Percentiles rank a stretch among this genome's conserved stretches.
Evolutionary conservation across 768 basidiomycete genomes (phyloP).

Genomic region (Boletus pseudo-olivaceus): DNA sequence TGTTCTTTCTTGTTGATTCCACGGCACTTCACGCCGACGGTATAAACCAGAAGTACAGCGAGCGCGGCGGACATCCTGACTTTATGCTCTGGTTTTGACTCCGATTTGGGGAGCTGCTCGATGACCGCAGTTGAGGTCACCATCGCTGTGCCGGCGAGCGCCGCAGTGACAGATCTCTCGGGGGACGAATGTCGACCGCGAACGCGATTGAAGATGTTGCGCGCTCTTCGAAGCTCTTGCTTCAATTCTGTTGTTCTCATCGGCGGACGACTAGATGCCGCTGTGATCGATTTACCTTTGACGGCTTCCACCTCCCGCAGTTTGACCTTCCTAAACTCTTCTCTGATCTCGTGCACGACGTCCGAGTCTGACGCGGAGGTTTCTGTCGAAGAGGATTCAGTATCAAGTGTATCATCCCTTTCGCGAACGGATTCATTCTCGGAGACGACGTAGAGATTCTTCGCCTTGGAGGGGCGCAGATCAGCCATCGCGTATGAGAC

Average conservation of each 20-base stretch:
- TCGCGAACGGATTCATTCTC: constrained; percentile 34
- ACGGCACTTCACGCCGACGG: constrained; percentile 91
- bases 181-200: constrained; percentile 29
- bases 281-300: constrained; percentile 27
- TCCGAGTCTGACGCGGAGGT: constrained; percentile 35
- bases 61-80: constrained; percentile 73
- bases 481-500: background rate
- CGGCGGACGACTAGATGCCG: background rate
- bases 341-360: constrained; percentile 19
- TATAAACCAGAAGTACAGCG: constrained; percentile 81
- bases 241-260: constrained; percentile 32
- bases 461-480: constrained; percentile 46
- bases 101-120: constrained; percentile 16
- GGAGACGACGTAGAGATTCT: constrained; percentile 60
- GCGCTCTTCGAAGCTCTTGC: constrained; percentile 39
- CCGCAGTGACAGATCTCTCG: constrained; percentile 15
- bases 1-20: constrained; percentile 83
- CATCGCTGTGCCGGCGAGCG: constrained; percentile 9
- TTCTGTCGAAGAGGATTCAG: constrained; percentile 43
- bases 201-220: constrained; percentile 40
- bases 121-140: constrained; percentile 11
- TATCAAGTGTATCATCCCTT: constrained; percentile 34
- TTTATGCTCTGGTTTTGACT: constrained; percentile 34
- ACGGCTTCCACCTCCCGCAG: constrained; percentile 33
- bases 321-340: constrained; percentile 27